Percentiles rank a stretch among this genome's conserved stretches.
Evolutionary conservation across 768 basidiomycete species (phyloP).

Genomic region (Termitomyces sp.): DNA sequence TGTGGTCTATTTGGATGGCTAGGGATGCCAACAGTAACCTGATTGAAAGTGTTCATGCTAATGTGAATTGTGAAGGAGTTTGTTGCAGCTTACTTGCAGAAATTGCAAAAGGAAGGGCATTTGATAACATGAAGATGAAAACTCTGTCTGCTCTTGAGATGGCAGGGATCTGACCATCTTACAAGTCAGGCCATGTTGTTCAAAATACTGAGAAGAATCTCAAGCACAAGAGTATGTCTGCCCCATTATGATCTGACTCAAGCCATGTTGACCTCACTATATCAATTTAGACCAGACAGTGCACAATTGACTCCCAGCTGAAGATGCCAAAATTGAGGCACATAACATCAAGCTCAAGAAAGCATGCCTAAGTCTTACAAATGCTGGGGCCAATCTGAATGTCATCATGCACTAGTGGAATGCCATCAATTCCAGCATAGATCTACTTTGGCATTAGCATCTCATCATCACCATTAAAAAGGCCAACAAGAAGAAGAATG

Average conservation of each 20-base stretch:
- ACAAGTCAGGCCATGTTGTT: background rate
- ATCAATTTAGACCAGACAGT: background rate
- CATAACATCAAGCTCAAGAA: background rate
- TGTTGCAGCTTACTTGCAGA: conserved; percentile 2
- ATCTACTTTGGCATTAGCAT: background rate
- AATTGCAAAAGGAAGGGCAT: background rate
- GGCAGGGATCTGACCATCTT: background rate
- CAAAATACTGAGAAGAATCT: background rate
- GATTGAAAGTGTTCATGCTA: conserved; percentile 22
- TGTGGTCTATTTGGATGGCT: conserved; percentile 21
- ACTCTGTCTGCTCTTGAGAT: background rate
- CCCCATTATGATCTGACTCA: too few relatives aligned
- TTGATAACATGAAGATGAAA: conserved; percentile 3
- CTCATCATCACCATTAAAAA: background rate
- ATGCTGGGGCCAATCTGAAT: background rate
- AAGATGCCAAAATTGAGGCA: conserved; percentile 7
- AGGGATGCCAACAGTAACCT: conserved; percentile 23
- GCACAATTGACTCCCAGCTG: background rate
- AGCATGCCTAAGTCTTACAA: background rate
- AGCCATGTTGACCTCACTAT: too few relatives aligned
- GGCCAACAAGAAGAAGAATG: background rate
- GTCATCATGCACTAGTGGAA: background rate
- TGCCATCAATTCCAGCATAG: background rate
- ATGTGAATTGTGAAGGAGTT: conserved; percentile 26
- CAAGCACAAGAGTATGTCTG: background rate